Percentiles rank a stretch among this genome's conserved stretches.
These are phyloP conservation scores for Fraxinus xanthoxyloides DNA, from an alignment of 305 asterid species.

Conservation along the genomic window DNA sequence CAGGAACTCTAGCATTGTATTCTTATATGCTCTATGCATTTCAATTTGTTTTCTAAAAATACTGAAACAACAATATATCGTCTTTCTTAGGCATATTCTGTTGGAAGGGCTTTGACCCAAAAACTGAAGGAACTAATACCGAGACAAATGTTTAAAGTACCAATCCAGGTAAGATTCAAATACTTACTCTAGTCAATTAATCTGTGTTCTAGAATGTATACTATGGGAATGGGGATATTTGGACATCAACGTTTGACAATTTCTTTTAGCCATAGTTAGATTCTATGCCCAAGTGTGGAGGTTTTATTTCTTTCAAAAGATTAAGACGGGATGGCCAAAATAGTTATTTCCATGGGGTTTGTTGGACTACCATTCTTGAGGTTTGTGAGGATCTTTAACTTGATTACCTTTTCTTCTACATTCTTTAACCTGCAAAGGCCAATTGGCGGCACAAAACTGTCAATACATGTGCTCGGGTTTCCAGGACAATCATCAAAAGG, in stretches of 20 bases:
- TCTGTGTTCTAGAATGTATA: background rate
- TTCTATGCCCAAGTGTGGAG: background rate
- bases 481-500: background rate
- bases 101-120: conserved; percentile 97
- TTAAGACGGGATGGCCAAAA: background rate
- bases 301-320: background rate
- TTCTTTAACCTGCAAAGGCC: background rate
- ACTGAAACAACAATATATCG: conserved; percentile 9
- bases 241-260: background rate
- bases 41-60: background rate
- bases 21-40: background rate
- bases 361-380: background rate
- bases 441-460: background rate
- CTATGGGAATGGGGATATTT: background rate
- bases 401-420: background rate
- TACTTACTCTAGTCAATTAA: background rate
- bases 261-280: background rate
- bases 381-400: background rate
- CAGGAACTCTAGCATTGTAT: background rate
- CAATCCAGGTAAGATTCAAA: conserved; percentile 74
- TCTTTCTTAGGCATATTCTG: conserved; percentile 73
- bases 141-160: conserved; percentile 97
- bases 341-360: background rate
- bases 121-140: conserved; percentile 97
- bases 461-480: background rate